These are phyloP conservation scores for Cytospora schulzeri DNA, from an alignment of 2,329 filamentous ascomycete species.

Conservation along the genomic window DNA sequence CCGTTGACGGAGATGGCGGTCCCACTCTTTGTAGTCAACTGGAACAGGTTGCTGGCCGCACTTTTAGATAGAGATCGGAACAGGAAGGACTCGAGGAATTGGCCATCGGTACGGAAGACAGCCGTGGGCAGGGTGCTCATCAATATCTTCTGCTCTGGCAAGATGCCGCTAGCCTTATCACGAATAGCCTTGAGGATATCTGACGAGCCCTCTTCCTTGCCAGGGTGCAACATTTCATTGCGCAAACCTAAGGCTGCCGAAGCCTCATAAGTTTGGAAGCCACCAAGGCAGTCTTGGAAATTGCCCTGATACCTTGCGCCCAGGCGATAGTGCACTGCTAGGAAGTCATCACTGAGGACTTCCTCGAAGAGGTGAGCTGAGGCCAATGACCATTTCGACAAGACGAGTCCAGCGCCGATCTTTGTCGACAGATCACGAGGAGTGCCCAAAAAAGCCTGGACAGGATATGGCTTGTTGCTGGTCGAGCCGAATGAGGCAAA, in stretches of 20 bases:
- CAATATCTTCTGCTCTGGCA: conserved; percentile 80
- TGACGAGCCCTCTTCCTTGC: conserved; percentile 88
- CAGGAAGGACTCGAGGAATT: conserved; percentile 75
- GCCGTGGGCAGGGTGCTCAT: conserved; percentile 81
- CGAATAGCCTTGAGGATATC: conserved; percentile 90
- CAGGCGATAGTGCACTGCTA: conserved; percentile 87
- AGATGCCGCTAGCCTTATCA: conserved; percentile 76
- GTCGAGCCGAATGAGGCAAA: conserved; percentile 69
- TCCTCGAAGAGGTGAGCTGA: conserved; percentile 89
- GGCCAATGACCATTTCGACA: conserved; percentile 84
- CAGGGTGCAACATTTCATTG: conserved; percentile 87
- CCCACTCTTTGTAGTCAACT: conserved; percentile 71
- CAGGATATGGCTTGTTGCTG: conserved; percentile 62
- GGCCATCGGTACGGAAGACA: conserved; percentile 79
- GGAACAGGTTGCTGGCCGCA: conserved; percentile 67
- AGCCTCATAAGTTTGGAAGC: conserved; percentile 93
- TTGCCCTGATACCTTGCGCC: conserved; percentile 93
- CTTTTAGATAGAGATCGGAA: conserved; percentile 75
- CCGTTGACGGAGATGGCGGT: conserved; percentile 85
- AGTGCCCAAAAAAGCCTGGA: conserved; percentile 92
- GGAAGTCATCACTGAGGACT: conserved; percentile 83
- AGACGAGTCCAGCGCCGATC: conserved; percentile 71
- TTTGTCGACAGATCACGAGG: conserved; percentile 82
- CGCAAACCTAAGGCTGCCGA: conserved; percentile 88
- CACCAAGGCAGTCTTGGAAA: conserved; percentile 93